phyloP scores from a whole-genome alignment of 2,329 filamentous ascomycete genomes.

The Aspergillus pseudoviridinutans region DNA sequence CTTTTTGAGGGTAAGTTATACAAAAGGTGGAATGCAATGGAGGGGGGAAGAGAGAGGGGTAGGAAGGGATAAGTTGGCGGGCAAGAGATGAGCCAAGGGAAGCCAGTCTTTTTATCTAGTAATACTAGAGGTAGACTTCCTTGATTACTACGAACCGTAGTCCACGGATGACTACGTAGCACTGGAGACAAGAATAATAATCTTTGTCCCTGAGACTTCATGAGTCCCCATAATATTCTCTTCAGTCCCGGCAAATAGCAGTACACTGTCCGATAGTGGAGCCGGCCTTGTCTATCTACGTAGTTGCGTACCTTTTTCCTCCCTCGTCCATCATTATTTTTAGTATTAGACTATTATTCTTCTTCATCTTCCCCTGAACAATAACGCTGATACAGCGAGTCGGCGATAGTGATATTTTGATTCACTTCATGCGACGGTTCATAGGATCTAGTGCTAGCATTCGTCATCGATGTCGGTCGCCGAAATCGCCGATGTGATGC shows the following conservation, averaged over 20 bases:
- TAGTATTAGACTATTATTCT: not conserved
- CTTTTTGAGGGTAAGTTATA: not conserved
- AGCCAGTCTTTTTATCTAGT: not conserved
- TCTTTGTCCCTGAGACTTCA: not conserved
- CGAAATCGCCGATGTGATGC: not conserved
- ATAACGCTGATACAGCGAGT: not conserved
- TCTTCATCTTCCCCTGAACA: not conserved
- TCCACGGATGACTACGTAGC: not conserved
- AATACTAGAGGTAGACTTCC: not conserved
- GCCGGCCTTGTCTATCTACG: not conserved
- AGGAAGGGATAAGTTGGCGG: conserved; percentile 1
- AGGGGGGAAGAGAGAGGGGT: conserved; percentile 1
- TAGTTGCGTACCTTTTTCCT: not conserved
- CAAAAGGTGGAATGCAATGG: not conserved
- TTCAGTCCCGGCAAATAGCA: not conserved
- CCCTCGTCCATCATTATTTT: not conserved
- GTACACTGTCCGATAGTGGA: not conserved
- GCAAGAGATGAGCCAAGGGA: not conserved
- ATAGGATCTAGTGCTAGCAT: not conserved
- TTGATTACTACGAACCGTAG: not conserved
- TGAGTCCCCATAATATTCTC: not conserved
- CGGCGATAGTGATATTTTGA: not conserved
- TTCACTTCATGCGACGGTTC: not conserved
- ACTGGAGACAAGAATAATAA: not conserved
- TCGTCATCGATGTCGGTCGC: not conserved